These are phyloP conservation scores for Plasmodium yoelii DNA, from an alignment of 169 alveolate species.

Conservation along the genomic window DNA sequence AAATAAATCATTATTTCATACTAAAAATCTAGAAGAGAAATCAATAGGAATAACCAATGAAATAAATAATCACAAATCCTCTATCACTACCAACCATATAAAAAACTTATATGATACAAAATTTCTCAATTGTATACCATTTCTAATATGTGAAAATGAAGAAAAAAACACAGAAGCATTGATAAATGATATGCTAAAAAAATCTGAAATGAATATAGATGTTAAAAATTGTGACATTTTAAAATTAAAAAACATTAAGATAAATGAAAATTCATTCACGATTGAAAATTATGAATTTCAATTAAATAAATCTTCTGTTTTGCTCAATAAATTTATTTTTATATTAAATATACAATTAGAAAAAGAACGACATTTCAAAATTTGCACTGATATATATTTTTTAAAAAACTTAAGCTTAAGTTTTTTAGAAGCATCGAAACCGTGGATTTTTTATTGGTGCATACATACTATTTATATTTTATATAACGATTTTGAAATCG, in stretches of 20 bases:
- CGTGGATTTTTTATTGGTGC: constrained; percentile 77
- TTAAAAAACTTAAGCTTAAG: constrained; percentile 56
- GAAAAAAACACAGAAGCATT: not conserved
- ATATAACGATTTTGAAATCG: constrained; percentile 62
- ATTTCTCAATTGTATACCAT: too few species aligned
- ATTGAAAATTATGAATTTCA: constrained; percentile 24
- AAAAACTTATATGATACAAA: not conserved
- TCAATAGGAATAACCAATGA: not conserved
- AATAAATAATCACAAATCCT: not conserved
- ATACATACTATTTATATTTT: constrained; percentile 54
- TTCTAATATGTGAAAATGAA: not conserved
- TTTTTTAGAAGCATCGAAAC: constrained; percentile 72
- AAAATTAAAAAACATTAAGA: constrained; percentile 12
- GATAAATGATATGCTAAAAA: constrained; percentile 3
- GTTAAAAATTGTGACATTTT: not conserved
- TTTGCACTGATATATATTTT: constrained; percentile 71
- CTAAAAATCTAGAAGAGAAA: not conserved
- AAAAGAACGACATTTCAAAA: constrained; percentile 62
- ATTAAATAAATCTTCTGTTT: constrained; percentile 55
- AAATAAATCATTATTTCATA: not conserved
- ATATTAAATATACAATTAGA: constrained; percentile 61
- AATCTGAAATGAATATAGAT: not conserved
- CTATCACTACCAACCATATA: not conserved
- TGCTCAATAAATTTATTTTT: constrained; percentile 54
- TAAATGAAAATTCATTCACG: constrained; percentile 22